phyloP scores from a whole-genome alignment of 169 alveolate genomes.

The Plasmodium falciparum region DNA sequence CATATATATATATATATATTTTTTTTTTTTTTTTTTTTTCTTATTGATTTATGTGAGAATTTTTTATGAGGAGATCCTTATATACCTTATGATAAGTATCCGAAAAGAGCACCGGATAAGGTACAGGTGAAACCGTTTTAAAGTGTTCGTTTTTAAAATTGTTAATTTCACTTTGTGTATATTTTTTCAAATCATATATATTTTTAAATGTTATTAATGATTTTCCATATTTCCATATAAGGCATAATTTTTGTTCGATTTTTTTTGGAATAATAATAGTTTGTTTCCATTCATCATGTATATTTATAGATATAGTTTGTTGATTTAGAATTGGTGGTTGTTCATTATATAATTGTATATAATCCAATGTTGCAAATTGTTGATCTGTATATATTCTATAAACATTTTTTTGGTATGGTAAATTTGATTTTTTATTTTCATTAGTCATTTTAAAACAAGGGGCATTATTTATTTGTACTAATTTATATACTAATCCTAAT shows the following conservation, averaged over 20 bases:
- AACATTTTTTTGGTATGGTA: slow-evolving; percentile 90
- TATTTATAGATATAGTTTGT: slow-evolving; percentile 20
- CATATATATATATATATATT: background rate
- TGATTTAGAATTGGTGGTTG: slow-evolving; percentile 25
- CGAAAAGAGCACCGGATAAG: slow-evolving; percentile 34
- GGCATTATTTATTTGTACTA: slow-evolving; percentile 88
- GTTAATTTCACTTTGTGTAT: slow-evolving; percentile 32
- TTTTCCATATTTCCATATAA: slow-evolving; percentile 63
- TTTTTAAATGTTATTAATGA: slow-evolving; percentile 38
- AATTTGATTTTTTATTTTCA: slow-evolving; percentile 89
- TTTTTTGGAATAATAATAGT: slow-evolving; percentile 29
- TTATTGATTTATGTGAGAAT: background rate
- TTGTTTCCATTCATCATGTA: slow-evolving; percentile 23
- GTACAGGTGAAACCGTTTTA: background rate
- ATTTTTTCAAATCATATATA: slow-evolving; percentile 27
- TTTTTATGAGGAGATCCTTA: slow-evolving; percentile 26
- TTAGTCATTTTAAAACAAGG: slow-evolving; percentile 92
- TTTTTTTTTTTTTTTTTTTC: background rate
- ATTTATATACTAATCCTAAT: slow-evolving; percentile 92
- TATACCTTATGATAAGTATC: slow-evolving; percentile 23
- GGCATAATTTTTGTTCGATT: slow-evolving; percentile 44
- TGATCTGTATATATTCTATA: slow-evolving; percentile 83
- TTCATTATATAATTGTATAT: slow-evolving; percentile 68
- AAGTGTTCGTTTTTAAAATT: slow-evolving; percentile 47
- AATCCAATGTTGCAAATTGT: slow-evolving; percentile 80